A percentile compares a stretch with the other conserved stretches of the same genome.
Conservation (phyloP, 257 asterid species). For the Solanum boliviense region DNA sequence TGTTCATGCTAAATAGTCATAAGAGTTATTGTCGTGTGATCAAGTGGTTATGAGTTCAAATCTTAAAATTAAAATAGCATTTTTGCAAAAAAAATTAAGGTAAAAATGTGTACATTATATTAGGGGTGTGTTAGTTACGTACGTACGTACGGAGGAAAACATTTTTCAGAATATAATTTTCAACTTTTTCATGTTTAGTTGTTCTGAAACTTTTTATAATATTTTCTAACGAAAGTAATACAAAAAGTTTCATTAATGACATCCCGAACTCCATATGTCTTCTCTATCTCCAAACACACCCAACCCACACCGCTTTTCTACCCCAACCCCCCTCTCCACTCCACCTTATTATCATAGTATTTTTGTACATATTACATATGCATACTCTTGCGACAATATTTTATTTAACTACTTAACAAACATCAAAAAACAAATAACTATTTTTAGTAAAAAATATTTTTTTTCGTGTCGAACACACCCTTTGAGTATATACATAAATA, state of each 20-base stretch:
- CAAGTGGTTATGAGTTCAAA: no score
- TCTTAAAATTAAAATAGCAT: no score
- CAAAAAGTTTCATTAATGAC: not conserved
- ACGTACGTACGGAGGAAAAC: rapidly evolving
- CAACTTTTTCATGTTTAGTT: not conserved
- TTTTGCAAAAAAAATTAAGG: no score
- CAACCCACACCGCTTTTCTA: not conserved
- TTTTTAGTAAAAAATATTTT: not conserved
- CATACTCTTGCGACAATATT: not conserved
- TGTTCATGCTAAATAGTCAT: no score
- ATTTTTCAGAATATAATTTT: not conserved
- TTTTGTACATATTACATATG: not conserved
- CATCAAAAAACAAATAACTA: not conserved
- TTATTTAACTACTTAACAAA: not conserved
- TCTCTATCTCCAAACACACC: no score
- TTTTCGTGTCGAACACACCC: not conserved
- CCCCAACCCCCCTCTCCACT: not conserved
- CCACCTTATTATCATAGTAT: not conserved
- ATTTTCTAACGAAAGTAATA: no score
- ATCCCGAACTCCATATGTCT: not conserved
- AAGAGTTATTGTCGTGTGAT: no score
- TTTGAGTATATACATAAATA: no score
- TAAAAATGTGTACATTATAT: no score
- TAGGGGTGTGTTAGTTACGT: no score
- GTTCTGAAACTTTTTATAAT: no score